A percentile compares a stretch with the other conserved stretches of the same genome.
phyloP scores from a whole-genome alignment of 805 yeast species.

The Teunomyces lycoperdinae region DNA sequence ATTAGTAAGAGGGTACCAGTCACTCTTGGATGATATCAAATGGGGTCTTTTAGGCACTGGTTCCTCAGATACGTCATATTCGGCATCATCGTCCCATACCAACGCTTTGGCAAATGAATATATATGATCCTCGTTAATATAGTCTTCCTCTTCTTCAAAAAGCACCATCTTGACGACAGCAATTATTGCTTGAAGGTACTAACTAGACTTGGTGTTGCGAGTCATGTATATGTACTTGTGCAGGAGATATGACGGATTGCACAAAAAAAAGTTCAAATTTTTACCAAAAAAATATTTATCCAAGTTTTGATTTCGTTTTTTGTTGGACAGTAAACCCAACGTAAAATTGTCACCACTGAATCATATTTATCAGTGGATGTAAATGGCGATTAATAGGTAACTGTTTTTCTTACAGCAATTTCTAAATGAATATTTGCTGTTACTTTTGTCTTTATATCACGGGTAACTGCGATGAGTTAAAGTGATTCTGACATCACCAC shows the following conservation, averaged over 20 bases:
- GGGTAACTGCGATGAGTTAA: too few species aligned
- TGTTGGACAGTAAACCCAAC: not conserved
- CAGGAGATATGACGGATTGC: not conserved
- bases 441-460: not conserved
- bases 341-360: not conserved
- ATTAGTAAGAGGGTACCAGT: slow-evolving; percentile 25
- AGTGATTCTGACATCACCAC: too few species aligned
- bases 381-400: not conserved
- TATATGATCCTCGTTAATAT: slow-evolving; percentile 34
- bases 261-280: not conserved
- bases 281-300: not conserved
- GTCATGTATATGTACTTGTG: not conserved
- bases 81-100: slow-evolving; percentile 33
- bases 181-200: not conserved
- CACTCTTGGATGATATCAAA: slow-evolving; percentile 21
- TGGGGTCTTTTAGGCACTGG: slow-evolving; percentile 13
- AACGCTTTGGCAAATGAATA: slow-evolving; percentile 40
- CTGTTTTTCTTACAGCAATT: not conserved
- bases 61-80: slow-evolving; percentile 5
- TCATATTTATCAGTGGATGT: not conserved
- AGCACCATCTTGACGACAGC: not conserved
- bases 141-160: slow-evolving; percentile 23
- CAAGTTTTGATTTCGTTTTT: not conserved
- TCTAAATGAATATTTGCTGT: not conserved
- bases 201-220: not conserved